A percentile compares a stretch with the other conserved stretches of the same genome.
Evolutionary conservation across 768 basidiomycete species (phyloP).

Genomic region (Termitomyces sp.): DNA sequence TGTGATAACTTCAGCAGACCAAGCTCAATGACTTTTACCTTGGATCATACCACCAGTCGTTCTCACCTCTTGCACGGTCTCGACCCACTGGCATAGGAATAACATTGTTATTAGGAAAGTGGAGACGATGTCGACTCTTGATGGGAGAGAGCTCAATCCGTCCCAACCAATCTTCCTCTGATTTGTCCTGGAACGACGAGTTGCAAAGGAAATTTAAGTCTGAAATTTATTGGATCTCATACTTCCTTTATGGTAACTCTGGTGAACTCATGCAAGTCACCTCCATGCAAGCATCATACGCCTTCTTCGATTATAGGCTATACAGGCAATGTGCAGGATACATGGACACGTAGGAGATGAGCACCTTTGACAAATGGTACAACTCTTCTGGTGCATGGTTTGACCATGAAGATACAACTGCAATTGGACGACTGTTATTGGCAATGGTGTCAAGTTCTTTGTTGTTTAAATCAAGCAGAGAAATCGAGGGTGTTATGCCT

Average conservation of each 20-base stretch:
- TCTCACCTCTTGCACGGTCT: conserved; percentile 45
- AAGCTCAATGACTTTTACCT: conserved; percentile 12
- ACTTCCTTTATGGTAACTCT: background rate
- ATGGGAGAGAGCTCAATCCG: conserved; percentile 44
- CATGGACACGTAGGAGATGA: too few relatives aligned
- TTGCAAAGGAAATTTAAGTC: conserved; percentile 53
- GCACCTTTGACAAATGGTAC: too few relatives aligned
- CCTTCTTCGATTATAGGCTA: conserved; percentile 33
- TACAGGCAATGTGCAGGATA: too few relatives aligned
- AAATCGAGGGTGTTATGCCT: too few relatives aligned
- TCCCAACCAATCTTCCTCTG: conserved; percentile 57
- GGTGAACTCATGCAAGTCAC: conserved; percentile 36
- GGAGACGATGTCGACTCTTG: conserved; percentile 50
- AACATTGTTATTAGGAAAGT: conserved; percentile 50
- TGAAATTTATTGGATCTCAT: background rate
- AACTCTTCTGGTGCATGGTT: too few relatives aligned
- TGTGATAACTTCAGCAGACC: conserved; percentile 8
- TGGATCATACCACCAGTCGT: conserved; percentile 52
- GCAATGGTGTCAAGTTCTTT: too few relatives aligned
- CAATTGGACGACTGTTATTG: too few relatives aligned
- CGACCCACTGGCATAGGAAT: conserved; percentile 48
- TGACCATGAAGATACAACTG: too few relatives aligned
- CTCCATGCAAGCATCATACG: conserved; percentile 53
- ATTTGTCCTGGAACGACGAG: conserved; percentile 59
- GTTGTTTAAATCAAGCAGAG: too few relatives aligned